Conservation (phyloP, 768 basidiomycete species). For the Boletus rubescentipes region DNA sequence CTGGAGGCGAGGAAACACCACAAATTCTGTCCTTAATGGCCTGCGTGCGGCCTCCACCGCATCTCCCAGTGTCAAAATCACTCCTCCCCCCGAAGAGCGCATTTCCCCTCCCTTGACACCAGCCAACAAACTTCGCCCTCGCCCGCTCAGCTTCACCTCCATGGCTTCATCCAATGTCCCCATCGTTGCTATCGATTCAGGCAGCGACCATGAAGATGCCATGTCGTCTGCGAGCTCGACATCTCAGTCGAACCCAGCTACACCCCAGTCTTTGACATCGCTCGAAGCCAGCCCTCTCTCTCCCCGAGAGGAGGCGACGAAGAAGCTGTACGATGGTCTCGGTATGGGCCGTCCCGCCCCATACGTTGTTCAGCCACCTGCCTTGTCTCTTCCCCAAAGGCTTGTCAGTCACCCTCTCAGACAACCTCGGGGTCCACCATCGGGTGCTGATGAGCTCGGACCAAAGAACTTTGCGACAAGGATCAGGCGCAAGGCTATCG, state of each 20-base stretch:
- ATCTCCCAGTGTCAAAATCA: slow-evolving; percentile 69
- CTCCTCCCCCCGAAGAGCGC: slow-evolving; percentile 66
- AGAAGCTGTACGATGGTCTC: slow-evolving; percentile 86
- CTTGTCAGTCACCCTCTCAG: slow-evolving; percentile 71
- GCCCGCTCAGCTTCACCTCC: slow-evolving; percentile 62
- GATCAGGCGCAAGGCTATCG: slow-evolving; percentile 81
- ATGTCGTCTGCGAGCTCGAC: slow-evolving; percentile 60
- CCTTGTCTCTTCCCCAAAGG: slow-evolving; percentile 43
- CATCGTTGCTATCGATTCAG: slow-evolving; percentile 56
- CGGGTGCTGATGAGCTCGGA: slow-evolving; percentile 81
- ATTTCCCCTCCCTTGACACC: slow-evolving; percentile 44
- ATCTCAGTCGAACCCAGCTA: slow-evolving; percentile 71
- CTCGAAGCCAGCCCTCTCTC: slow-evolving; percentile 56
- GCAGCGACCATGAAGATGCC: slow-evolving; percentile 53
- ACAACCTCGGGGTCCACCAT: slow-evolving; percentile 87
- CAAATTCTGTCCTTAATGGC: slow-evolving; percentile 69
- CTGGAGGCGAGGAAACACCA: slow-evolving; percentile 73
- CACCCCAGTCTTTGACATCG: slow-evolving; percentile 70
- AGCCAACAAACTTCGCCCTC: slow-evolving; percentile 51
- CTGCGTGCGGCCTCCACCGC: slow-evolving; percentile 53
- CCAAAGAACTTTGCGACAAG: slow-evolving; percentile 88
- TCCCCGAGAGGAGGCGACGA: slow-evolving; percentile 82
- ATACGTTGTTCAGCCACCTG: slow-evolving; percentile 17
- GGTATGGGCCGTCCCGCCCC: slow-evolving; percentile 75
- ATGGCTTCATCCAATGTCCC: slow-evolving; percentile 45